These are phyloP conservation scores for Beauveria caledonica DNA, from an alignment of 2,329 filamentous ascomycete genomes.

Conservation along the genomic window DNA sequence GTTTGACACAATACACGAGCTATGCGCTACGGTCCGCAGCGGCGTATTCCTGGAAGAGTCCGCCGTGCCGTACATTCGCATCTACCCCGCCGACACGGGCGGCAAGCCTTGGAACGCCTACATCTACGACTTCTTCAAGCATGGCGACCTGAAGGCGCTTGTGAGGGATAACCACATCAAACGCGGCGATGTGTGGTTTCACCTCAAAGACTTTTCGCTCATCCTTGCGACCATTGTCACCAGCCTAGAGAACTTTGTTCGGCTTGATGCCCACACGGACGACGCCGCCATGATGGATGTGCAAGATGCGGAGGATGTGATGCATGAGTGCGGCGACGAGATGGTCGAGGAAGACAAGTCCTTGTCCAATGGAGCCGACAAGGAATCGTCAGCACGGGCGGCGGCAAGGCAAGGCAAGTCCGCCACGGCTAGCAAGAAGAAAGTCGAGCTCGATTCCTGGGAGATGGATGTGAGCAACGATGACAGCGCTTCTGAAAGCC, in stretches of 20 bases:
- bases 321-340: constrained; percentile 25
- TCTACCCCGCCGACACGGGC: constrained; percentile 47
- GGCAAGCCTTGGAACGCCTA: constrained; percentile 54
- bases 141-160: constrained; percentile 45
- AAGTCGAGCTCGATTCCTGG: constrained; percentile 40
- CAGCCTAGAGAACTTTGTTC: constrained; percentile 48
- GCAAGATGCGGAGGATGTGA: constrained; percentile 32
- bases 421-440: constrained; percentile 23
- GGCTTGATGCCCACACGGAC: constrained; percentile 29
- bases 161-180: constrained; percentile 56
- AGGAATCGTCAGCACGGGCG: neutral
- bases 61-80: constrained; percentile 59
- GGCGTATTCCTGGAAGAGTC: constrained; percentile 69
- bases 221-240: constrained; percentile 65
- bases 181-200: constrained; percentile 61
- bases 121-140: constrained; percentile 68
- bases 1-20: constrained; percentile 56
- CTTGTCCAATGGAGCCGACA: neutral
- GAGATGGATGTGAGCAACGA: constrained; percentile 26
- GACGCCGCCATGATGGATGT: constrained; percentile 33
- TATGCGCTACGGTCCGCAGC: constrained; percentile 56
- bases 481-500: neutral
- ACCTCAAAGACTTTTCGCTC: constrained; percentile 32
- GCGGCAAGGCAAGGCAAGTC: neutral
- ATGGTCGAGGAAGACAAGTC: neutral